Conservation (phyloP, 192 early-diverging fungal genomes). For the Kappamyces sp. region DNA sequence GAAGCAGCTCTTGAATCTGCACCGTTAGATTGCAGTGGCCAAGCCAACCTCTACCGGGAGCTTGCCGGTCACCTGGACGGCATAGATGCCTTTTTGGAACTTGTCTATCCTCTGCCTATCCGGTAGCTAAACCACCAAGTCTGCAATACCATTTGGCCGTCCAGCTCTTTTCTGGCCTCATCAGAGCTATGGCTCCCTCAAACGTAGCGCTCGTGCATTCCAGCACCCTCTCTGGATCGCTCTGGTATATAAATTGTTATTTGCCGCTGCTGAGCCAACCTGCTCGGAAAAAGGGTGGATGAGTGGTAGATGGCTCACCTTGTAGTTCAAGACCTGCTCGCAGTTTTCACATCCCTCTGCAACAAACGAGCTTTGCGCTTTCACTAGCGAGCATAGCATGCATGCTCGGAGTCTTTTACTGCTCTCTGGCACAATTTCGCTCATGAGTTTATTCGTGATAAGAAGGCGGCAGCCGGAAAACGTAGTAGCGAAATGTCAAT, state of each 20-base stretch:
- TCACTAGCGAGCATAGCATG: constrained; percentile 46
- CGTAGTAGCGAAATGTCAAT: constrained; percentile 12
- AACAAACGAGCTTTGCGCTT: constrained; percentile 32
- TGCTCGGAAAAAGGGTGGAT: constrained; percentile 5
- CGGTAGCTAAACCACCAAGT: background rate
- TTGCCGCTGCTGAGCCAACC: constrained; percentile 3
- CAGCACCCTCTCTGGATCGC: constrained; percentile 5
- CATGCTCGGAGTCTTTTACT: constrained; percentile 30
- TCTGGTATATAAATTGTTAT: background rate
- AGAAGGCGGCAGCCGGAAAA: background rate
- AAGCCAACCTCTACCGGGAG: constrained; percentile 30
- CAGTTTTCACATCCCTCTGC: constrained; percentile 46
- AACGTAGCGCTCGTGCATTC: constrained; percentile 38
- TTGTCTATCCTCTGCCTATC: constrained; percentile 43
- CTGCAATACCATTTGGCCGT: constrained; percentile 33
- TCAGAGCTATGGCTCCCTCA: constrained; percentile 42
- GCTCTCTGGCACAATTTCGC: no score
- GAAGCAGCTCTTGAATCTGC: constrained; percentile 24
- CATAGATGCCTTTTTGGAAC: constrained; percentile 45
- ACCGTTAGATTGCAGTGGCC: no score
- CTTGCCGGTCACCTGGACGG: constrained; percentile 38
- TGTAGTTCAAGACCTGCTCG: constrained; percentile 35
- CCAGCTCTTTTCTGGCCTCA: constrained; percentile 37
- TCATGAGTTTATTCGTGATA: background rate
- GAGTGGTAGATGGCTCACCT: constrained; percentile 14